Percentiles rank a stretch among this genome's conserved stretches.
Evolutionary conservation across 306 rosid species (phyloP).

Genomic region (Ochetophila trinervis): DNA sequence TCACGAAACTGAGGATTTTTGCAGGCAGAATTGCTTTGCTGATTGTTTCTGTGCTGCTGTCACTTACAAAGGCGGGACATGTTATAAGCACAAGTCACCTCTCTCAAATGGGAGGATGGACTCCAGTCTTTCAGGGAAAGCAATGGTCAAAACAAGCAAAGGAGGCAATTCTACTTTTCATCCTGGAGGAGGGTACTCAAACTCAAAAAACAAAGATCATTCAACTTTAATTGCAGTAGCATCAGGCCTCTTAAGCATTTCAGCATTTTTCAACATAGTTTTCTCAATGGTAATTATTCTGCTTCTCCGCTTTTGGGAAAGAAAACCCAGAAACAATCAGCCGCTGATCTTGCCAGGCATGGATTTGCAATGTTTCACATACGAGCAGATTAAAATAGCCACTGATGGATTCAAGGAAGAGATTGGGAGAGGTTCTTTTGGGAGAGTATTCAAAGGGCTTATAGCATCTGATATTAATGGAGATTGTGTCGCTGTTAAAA

Average conservation of each 20-base stretch:
- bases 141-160: constrained; percentile 41
- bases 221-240: constrained; percentile 24
- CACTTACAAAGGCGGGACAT: constrained; percentile 23
- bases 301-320: constrained; percentile 13
- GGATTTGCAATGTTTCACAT: constrained; percentile 20
- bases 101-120: constrained; percentile 43
- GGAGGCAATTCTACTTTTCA: constrained; percentile 18
- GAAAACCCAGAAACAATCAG: constrained; percentile 25
- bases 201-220: constrained; percentile 8
- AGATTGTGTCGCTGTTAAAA: constrained; percentile 41
- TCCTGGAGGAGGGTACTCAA: neutral
- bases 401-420: constrained; percentile 33
- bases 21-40: constrained; percentile 27
- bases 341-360: neutral
- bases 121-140: neutral
- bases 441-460: constrained; percentile 35
- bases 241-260: constrained; percentile 42
- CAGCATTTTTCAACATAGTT: constrained; percentile 34
- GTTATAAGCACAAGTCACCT: constrained; percentile 50
- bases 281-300: constrained; percentile 15
- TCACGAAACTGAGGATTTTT: constrained; percentile 23
- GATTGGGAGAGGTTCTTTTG: constrained; percentile 29
- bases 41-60: constrained; percentile 53
- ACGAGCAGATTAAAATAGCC: constrained; percentile 13
- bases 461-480: constrained; percentile 12